phyloP scores from a whole-genome alignment of 495 filamentous ascomycete genomes.

The Achaetomiella virescens region DNA sequence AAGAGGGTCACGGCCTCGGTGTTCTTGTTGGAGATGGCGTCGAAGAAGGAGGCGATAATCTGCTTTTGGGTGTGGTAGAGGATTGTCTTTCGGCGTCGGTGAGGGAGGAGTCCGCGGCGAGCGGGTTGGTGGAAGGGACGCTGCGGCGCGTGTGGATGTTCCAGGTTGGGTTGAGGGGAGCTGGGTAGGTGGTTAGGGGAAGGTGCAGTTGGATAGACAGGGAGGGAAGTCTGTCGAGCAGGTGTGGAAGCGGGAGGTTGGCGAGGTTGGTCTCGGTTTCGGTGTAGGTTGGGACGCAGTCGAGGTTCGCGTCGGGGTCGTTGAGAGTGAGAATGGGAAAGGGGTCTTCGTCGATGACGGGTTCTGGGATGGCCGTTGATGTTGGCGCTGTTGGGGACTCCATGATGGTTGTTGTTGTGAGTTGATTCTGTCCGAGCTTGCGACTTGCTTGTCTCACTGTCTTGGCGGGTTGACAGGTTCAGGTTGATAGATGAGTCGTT shows the following conservation, averaged over 20 bases:
- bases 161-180: not conserved
- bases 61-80: constrained; percentile 3
- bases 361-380: not conserved
- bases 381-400: not conserved
- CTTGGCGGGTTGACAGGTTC: too few relatives aligned
- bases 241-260: not conserved
- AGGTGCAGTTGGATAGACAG: constrained; percentile 1
- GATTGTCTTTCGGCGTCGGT: not conserved
- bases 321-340: not conserved
- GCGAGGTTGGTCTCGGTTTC: not conserved
- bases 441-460: not conserved
- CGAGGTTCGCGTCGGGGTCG: constrained; percentile 1
- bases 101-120: not conserved
- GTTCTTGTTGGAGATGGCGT: constrained; percentile 15
- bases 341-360: not conserved
- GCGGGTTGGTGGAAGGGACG: not conserved
- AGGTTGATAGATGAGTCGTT: too few relatives aligned
- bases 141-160: not conserved
- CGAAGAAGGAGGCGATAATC: constrained; percentile 22
- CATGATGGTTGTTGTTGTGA: not conserved
- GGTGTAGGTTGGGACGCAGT: constrained; percentile 13
- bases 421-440: not conserved
- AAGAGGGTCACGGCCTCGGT: constrained; percentile 17
- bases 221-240: not conserved
- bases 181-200: constrained; percentile 13